Base-by-base conservation (phyloP, 129 eudicot species). In the Arctium minus region DNA sequence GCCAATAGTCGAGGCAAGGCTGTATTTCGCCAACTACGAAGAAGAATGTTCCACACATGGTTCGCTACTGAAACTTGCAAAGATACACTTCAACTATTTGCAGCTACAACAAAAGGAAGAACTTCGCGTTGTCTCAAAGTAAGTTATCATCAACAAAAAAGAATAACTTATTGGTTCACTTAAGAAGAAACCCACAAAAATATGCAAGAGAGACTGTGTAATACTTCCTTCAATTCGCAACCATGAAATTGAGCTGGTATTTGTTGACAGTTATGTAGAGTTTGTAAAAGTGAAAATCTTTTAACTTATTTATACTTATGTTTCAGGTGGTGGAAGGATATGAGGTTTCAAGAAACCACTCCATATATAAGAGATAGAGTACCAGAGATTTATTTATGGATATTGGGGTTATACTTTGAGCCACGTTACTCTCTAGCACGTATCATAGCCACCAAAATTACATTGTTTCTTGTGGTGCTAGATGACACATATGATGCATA, bases 281-380 rank as follows among this genome's bases (percentile, higher is more conserved):
- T 33, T 33, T 67, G 32, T n/a, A 71, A 72, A 15, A 75, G 22
- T 13, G 35, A 48, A 48, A 29, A 2, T 46, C 15, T 31, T 22
- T 36, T 76, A 33, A 15, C 35, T 33, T 31, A 3, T 56, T 4
- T 56, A 17, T n/a, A 44, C 33, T 39, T 38, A 1, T 9, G 3
- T 73, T 73, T 22, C 68, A 89, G 92, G 88, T 89, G 93, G 91
- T 82, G 87, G 82, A 89, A 89, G 35, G 74, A 80, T n/a, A 72
- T 79, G 70, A 76, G 82, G 72, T 56, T 87, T 29, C 74, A 74
- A 37, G 73, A 40, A 29, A 85, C 73, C 22, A 44, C 86, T 35
- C 84, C 87, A 0, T 85, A 67, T 60, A 82, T 74, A 48, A 82
- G 91, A 75, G 89, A 88, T 64, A 80, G 91, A 77, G 62, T 77